Percentiles rank a stretch among this genome's conserved stretches.
Conservation (phyloP, 805 yeast genomes). For the Metschnikowia kunwiensis region DNA sequence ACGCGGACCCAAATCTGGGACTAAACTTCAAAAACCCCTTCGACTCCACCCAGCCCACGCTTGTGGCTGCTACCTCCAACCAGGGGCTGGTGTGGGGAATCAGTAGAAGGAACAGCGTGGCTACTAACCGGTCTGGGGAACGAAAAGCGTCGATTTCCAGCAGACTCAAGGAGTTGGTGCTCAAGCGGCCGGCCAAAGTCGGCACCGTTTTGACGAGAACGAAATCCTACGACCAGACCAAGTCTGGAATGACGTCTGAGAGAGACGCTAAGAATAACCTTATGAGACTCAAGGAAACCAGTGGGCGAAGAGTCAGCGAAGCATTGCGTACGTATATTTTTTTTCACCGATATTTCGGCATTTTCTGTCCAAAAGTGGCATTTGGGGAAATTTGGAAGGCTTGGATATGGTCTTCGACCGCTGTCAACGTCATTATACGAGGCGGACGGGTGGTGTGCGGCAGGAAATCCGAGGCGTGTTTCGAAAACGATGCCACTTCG, state of each 20-base stretch:
- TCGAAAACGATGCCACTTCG: too few relatives aligned
- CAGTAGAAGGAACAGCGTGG: constrained; percentile 4
- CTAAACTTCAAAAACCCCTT: constrained; percentile 13
- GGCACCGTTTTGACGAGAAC: constrained; percentile 17
- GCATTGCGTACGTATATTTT: constrained; percentile 34
- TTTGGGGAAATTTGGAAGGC: too few relatives aligned
- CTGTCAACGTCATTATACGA: too few relatives aligned
- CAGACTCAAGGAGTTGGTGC: constrained; percentile 10
- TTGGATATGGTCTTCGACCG: too few relatives aligned
- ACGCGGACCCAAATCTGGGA: not conserved
- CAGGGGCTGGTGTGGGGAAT: constrained; percentile 1
- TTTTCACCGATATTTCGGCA: too few relatives aligned
- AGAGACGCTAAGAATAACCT: constrained; percentile 24
- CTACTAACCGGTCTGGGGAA: not conserved
- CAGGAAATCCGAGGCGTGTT: too few relatives aligned
- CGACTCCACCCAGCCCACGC: constrained; percentile 14
- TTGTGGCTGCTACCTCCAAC: constrained; percentile 9
- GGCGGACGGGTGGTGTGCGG: too few relatives aligned
- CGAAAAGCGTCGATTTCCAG: constrained; percentile 10
- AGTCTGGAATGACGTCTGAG: constrained; percentile 30
- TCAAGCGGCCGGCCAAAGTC: constrained; percentile 3
- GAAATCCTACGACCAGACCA: constrained; percentile 37
- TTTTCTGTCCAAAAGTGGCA: too few relatives aligned
- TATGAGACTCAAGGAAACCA: constrained; percentile 14
- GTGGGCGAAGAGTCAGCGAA: constrained; percentile 25